These are phyloP conservation scores for Globisporangium ultimum DNA, from an alignment of 352 stramenopile species.

Conservation along the genomic window DNA sequence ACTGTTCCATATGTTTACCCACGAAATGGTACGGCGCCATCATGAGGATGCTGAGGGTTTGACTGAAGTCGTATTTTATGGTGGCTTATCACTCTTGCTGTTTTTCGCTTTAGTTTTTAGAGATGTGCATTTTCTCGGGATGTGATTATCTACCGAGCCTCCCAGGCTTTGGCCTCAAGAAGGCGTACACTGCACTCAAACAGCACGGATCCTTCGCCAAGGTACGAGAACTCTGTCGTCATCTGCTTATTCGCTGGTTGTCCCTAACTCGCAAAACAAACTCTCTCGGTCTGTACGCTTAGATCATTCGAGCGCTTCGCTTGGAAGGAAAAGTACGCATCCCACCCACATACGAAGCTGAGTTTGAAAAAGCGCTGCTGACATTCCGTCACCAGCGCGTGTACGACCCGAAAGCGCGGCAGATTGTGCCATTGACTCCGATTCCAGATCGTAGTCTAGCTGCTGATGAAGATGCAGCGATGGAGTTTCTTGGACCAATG, in stretches of 20 bases:
- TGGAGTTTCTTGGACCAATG: constrained; percentile 68
- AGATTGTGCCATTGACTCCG: constrained; percentile 63
- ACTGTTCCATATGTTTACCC: constrained; percentile 77
- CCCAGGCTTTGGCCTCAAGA: constrained; percentile 81
- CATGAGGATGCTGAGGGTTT: neutral
- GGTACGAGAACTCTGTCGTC: constrained; percentile 18
- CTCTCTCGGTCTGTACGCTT: neutral
- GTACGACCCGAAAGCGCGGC: constrained; percentile 55
- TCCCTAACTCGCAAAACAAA: too few relatives aligned
- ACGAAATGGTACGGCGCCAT: constrained; percentile 66
- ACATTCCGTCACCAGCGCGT: constrained; percentile 76
- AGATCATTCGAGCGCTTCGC: constrained; percentile 59
- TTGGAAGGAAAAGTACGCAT: constrained; percentile 65
- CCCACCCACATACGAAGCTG: constrained; percentile 49
- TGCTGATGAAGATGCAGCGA: constrained; percentile 17
- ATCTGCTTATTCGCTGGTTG: too few relatives aligned
- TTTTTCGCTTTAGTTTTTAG: constrained; percentile 53
- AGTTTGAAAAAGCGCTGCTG: constrained; percentile 54
- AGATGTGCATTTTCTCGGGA: constrained; percentile 91
- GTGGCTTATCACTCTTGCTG: too few relatives aligned
- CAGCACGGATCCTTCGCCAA: constrained; percentile 68
- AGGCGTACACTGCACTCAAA: constrained; percentile 65
- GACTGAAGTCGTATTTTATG: too few relatives aligned
- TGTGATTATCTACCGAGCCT: constrained; percentile 89
- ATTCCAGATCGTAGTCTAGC: constrained; percentile 29